A percentile compares a stretch with the other conserved stretches of the same genome.
These are phyloP conservation scores for Elongisporangium undulatum DNA, from an alignment of 352 stramenopile genomes.

Conservation along the genomic window DNA sequence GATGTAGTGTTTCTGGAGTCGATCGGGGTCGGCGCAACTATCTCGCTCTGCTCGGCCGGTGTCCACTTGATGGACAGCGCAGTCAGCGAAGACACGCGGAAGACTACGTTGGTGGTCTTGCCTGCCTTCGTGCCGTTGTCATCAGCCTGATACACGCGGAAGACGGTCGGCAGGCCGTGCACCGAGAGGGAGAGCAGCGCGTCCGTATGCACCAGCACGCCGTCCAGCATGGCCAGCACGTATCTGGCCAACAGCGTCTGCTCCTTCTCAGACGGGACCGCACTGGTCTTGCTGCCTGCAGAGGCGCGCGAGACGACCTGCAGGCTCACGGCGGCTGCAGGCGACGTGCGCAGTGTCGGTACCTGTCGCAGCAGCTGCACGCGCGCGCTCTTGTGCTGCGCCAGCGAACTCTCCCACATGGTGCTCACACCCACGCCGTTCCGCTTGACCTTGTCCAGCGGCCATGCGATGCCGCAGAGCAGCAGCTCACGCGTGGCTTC, in stretches of 20 bases:
- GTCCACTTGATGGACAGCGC: conserved; percentile 22
- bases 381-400: conserved; percentile 12
- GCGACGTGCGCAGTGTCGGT: conserved; percentile 7
- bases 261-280: conserved; percentile 49
- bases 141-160: conserved; percentile 32
- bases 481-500: conserved; percentile 1
- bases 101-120: conserved; percentile 1
- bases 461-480: conserved; percentile 56
- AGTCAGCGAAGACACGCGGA: conserved; percentile 20
- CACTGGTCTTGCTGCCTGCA: conserved; percentile 3
- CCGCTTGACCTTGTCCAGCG: conserved; percentile 67
- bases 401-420: conserved; percentile 62
- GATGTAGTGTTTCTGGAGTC: not conserved
- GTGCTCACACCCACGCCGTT: conserved; percentile 54
- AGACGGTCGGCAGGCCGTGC: conserved; percentile 51
- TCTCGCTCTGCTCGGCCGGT: not conserved
- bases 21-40: not conserved
- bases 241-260: conserved; percentile 44
- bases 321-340: conserved; percentile 16
- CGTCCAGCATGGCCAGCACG: conserved; percentile 61
- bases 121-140: conserved; percentile 1
- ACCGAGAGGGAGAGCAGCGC: conserved; percentile 57
- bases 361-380: conserved; percentile 19
- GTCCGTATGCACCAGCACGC: conserved; percentile 40
- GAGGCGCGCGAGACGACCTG: conserved; percentile 26